These are phyloP conservation scores for Gossypium anomalum DNA, from an alignment of 345 rosid genomes.

Conservation along the genomic window DNA sequence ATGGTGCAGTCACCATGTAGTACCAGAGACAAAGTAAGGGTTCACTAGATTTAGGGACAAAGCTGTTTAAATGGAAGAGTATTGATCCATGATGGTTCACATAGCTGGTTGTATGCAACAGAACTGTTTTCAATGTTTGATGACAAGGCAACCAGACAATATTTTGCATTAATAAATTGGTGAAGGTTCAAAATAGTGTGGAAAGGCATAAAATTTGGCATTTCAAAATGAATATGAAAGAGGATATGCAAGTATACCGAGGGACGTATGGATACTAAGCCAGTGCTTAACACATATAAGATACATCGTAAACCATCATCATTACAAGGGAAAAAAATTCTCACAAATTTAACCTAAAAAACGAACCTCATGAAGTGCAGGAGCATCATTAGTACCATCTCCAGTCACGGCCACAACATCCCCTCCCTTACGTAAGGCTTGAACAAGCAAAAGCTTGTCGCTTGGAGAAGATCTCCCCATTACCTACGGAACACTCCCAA, in stretches of 20 bases:
- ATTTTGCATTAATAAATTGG: not conserved
- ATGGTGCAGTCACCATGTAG: not conserved
- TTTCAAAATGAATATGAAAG: not conserved
- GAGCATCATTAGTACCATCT: conserved; percentile 99
- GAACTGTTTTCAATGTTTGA: not conserved
- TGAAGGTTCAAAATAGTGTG: not conserved
- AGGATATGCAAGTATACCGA: not conserved
- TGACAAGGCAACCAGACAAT: not conserved
- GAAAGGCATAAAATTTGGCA: not conserved
- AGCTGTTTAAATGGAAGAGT: not conserved
- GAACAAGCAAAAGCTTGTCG: conserved; percentile 95
- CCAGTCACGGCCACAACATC: conserved; percentile 99
- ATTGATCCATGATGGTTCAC: not conserved
- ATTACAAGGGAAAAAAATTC: not conserved
- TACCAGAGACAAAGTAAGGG: not conserved
- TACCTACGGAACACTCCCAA: conserved; percentile 46
- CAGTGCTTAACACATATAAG: not conserved
- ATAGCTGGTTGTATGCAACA: not conserved
- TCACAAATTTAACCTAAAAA: not conserved
- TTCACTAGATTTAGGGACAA: not conserved
- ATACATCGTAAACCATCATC: not conserved
- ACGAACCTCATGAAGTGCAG: conserved; percentile 96
- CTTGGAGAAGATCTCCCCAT: conserved; percentile 95
- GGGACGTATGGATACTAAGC: not conserved
- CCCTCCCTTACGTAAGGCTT: conserved; percentile 85